phyloP scores from a whole-genome alignment of 345 rosid species.

The Brassica nigra region DNA sequence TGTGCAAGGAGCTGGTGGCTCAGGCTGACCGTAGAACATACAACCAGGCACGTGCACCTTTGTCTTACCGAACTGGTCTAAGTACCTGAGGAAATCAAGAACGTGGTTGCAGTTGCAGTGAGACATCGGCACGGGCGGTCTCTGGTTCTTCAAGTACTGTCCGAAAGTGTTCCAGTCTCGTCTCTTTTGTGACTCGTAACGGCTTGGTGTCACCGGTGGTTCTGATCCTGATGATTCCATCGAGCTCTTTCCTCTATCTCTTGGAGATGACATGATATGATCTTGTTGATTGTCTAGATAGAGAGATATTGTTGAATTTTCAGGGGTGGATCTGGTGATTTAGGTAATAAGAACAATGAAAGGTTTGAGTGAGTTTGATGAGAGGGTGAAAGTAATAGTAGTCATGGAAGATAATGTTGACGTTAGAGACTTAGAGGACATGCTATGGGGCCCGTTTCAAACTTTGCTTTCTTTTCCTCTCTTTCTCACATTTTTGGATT shows the following conservation, averaged over 20 bases:
- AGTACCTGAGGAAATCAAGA: constrained; percentile 68
- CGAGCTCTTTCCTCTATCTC: constrained; percentile 42
- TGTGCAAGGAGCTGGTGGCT: constrained; percentile 89
- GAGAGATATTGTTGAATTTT: neutral
- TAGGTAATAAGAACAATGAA: constrained; percentile 24
- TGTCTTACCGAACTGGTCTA: constrained; percentile 86
- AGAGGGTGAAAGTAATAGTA: constrained; percentile 42
- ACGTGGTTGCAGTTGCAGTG: constrained; percentile 69
- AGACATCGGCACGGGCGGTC: constrained; percentile 65
- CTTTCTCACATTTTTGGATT: neutral
- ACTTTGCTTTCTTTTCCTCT: constrained; percentile 22
- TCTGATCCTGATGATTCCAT: constrained; percentile 45
- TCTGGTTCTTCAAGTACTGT: constrained; percentile 67
- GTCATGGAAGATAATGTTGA: constrained; percentile 31
- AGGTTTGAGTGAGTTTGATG: constrained; percentile 31
- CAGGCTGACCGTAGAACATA: constrained; percentile 82
- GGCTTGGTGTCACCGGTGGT: constrained; percentile 55
- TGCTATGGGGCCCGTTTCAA: constrained; percentile 31
- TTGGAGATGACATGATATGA: constrained; percentile 38
- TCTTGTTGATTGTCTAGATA: constrained; percentile 25
- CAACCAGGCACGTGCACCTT: constrained; percentile 78
- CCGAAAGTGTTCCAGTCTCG: constrained; percentile 88
- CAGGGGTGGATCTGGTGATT: constrained; percentile 32
- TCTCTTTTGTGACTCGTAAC: constrained; percentile 77
- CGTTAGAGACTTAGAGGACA: constrained; percentile 29